These are phyloP conservation scores for Zoysia matrella DNA, from an alignment of 202 grass and related monocot genomes.

Conservation along the genomic window DNA sequence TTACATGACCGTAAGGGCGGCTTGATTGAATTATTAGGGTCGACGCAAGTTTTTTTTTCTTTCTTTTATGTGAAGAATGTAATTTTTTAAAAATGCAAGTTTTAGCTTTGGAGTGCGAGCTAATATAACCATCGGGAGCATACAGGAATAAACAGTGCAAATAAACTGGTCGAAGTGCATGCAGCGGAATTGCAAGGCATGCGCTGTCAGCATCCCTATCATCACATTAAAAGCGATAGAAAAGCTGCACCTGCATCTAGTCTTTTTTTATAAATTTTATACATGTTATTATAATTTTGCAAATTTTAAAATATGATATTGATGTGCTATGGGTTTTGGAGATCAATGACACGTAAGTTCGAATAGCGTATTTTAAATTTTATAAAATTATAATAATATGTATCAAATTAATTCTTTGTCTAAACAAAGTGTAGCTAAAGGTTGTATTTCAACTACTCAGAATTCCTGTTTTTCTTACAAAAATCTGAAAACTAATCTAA, in stretches of 20 bases:
- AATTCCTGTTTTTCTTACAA: not conserved
- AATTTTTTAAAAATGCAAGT: not conserved
- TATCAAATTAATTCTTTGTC: not conserved
- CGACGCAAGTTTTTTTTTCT: not conserved
- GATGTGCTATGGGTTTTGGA: no score
- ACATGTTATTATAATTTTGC: no score
- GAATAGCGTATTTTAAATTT: no score
- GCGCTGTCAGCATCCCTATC: constrained; percentile 23
- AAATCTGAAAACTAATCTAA: no score
- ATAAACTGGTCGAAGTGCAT: not conserved
- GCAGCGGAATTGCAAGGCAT: not conserved
- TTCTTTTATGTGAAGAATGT: not conserved
- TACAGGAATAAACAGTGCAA: not conserved
- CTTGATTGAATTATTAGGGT: not conserved
- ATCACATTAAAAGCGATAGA: not conserved
- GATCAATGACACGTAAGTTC: no score
- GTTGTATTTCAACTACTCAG: not conserved
- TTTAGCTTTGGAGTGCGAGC: no score
- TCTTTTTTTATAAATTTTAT: not conserved
- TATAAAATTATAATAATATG: no score
- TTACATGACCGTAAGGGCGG: not conserved
- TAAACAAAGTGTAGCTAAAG: not conserved
- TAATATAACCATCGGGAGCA: not conserved
- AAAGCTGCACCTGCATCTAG: not conserved
- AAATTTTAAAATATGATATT: no score